phyloP scores from a whole-genome alignment of 2,329 filamentous ascomycete genomes.

The Elsinoe ampelina region DNA sequence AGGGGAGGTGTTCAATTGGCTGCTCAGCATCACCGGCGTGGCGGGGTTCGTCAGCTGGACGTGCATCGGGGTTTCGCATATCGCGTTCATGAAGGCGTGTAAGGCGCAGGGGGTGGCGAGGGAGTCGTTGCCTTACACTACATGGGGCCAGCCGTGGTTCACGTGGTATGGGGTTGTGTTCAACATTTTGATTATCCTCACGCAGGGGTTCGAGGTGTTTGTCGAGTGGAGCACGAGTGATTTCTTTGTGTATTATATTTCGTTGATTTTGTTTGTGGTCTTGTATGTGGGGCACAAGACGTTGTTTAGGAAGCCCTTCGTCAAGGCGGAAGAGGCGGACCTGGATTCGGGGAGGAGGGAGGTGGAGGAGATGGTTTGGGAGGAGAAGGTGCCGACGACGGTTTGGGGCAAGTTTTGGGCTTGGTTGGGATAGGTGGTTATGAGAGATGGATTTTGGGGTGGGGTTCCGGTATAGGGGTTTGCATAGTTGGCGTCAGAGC shows the following conservation, averaged over 20 bases:
- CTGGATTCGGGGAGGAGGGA: conserved; percentile 33
- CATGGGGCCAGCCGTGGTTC: conserved; percentile 57
- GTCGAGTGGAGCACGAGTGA: conserved; percentile 56
- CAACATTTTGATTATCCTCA: conserved; percentile 32
- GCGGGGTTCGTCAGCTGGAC: conserved; percentile 58
- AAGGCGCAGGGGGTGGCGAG: conserved; percentile 59
- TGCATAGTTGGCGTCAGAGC: background rate
- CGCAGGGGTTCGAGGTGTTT: conserved; percentile 40
- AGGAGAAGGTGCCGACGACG: conserved; percentile 25
- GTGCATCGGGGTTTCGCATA: conserved; percentile 61
- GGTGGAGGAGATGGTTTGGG: conserved; percentile 27
- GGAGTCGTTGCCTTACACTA: conserved; percentile 60
- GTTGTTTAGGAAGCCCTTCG: conserved; percentile 37
- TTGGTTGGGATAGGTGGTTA: conserved; percentile 13
- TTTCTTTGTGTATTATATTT: conserved; percentile 67
- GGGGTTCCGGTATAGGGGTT: too few species aligned
- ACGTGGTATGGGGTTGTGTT: conserved; percentile 58
- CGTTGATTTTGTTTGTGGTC: conserved; percentile 60
- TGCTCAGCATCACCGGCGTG: conserved; percentile 50
- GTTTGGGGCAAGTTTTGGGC: conserved; percentile 26
- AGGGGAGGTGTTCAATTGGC: conserved; percentile 61
- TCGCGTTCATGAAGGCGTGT: conserved; percentile 60
- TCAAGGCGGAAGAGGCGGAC: conserved; percentile 35
- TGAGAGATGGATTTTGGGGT: too few species aligned
- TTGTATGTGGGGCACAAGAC: conserved; percentile 66